A percentile compares a stretch with the other conserved stretches of the same genome.
These are phyloP conservation scores for Talaromyces verruculosus DNA, from an alignment of 2,329 filamentous ascomycete genomes.

Conservation along the genomic window DNA sequence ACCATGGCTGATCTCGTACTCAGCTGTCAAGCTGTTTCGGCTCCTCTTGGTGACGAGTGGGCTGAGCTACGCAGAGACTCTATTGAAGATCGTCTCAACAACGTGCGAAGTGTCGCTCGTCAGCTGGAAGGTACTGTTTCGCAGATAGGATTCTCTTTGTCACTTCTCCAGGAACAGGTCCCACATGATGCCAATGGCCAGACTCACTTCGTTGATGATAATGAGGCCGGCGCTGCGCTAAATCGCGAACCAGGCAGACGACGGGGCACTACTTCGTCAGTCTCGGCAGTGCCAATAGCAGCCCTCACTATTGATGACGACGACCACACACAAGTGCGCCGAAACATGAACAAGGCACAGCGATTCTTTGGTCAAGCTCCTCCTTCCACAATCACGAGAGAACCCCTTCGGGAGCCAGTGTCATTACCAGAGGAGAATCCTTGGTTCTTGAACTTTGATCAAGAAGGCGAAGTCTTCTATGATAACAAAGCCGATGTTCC, in stretches of 20 bases:
- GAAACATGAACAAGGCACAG: constrained; percentile 49
- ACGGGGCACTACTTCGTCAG: constrained; percentile 42
- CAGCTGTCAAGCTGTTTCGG: constrained; percentile 86
- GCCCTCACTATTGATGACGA: constrained; percentile 39
- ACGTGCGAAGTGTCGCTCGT: constrained; percentile 72
- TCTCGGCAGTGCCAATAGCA: constrained; percentile 39
- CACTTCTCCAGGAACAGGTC: constrained; percentile 81
- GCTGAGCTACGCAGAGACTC: constrained; percentile 86
- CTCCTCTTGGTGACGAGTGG: constrained; percentile 93
- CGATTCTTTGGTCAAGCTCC: constrained; percentile 51
- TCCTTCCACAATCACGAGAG: constrained; percentile 41
- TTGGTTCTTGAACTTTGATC: constrained; percentile 79
- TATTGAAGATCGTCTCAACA: constrained; percentile 79
- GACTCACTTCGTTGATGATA: constrained; percentile 33
- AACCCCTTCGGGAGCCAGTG: constrained; percentile 43
- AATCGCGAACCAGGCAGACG: constrained; percentile 42
- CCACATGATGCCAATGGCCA: constrained; percentile 48
- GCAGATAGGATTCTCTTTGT: constrained; percentile 83
- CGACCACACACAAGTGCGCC: constrained; percentile 39
- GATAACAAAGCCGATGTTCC: constrained; percentile 76
- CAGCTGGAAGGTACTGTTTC: constrained; percentile 84
- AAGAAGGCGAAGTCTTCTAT: constrained; percentile 86
- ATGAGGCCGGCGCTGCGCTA: constrained; percentile 28
- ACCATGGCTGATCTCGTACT: constrained; percentile 85
- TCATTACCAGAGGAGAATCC: constrained; percentile 72